These are phyloP conservation scores for Nicotiana tomentosiformis DNA, from an alignment of 257 asterid species.

Conservation along the genomic window DNA sequence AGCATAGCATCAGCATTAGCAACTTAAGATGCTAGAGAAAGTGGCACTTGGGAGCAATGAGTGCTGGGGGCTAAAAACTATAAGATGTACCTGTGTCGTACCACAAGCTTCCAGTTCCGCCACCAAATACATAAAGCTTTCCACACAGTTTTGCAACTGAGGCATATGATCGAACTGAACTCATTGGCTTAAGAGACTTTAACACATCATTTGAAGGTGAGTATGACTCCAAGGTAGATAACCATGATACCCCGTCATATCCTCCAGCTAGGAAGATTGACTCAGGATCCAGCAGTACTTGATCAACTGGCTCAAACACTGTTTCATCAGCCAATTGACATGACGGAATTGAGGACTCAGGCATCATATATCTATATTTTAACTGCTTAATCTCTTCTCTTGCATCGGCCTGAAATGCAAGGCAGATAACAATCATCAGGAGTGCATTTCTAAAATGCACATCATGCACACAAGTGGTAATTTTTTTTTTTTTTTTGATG, in stretches of 20 bases:
- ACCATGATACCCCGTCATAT: constrained; percentile 65
- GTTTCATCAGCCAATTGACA: constrained; percentile 20
- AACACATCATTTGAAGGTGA: constrained; percentile 54
- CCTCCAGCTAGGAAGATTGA: constrained; percentile 68
- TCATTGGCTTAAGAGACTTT: constrained; percentile 61
- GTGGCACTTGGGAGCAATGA: background rate
- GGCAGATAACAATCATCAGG: background rate
- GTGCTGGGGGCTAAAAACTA: constrained; percentile 1
- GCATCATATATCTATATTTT: constrained; percentile 27
- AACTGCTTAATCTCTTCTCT: constrained; percentile 49
- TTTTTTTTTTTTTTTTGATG: too few species aligned
- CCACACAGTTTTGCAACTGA: constrained; percentile 47
- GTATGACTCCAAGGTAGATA: constrained; percentile 52
- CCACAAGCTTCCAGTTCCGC: constrained; percentile 54
- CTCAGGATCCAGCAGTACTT: constrained; percentile 25
- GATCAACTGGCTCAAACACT: constrained; percentile 25
- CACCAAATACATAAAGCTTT: constrained; percentile 73
- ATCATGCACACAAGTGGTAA: background rate
- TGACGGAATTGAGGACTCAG: constrained; percentile 38
- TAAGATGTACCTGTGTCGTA: constrained; percentile 54
- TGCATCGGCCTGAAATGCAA: constrained; percentile 46
- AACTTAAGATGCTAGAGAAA: background rate
- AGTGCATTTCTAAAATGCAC: background rate
- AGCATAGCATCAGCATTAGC: background rate
- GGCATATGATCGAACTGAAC: constrained; percentile 49